Conservation (phyloP, 352 stramenopile species). For the Phytopythium cucurbitacearum region DNA sequence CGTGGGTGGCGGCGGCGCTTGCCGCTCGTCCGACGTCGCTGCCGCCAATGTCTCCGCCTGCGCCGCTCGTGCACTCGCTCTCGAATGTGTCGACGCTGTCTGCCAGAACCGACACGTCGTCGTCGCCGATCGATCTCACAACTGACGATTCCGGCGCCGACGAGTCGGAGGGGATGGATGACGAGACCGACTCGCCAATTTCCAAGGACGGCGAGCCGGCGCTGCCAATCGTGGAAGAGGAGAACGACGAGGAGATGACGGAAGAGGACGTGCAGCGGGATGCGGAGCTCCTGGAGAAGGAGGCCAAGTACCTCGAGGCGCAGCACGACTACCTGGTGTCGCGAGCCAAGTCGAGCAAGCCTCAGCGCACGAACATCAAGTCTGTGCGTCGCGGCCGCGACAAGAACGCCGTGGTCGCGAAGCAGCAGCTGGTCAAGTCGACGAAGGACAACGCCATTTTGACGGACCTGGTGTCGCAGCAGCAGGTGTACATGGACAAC, state of each 20-base stretch:
- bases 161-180: constrained; percentile 14
- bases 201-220: constrained; percentile 3
- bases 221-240: constrained; percentile 9
- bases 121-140: constrained; percentile 28
- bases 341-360: constrained; percentile 34
- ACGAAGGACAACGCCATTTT: constrained; percentile 46
- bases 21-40: constrained; percentile 10
- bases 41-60: constrained; percentile 24
- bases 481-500: constrained; percentile 72
- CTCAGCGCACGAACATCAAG: constrained; percentile 41
- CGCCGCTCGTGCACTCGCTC: constrained; percentile 12
- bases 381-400: constrained; percentile 36
- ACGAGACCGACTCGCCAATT: constrained; percentile 4
- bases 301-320: constrained; percentile 64
- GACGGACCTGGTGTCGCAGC: constrained; percentile 54
- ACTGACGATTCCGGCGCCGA: constrained; percentile 24
- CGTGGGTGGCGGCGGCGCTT: constrained; percentile 5
- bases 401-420: constrained; percentile 12
- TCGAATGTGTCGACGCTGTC: constrained; percentile 17
- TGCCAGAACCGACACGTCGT: constrained; percentile 7
- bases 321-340: constrained; percentile 64
- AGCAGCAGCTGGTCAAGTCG: constrained; percentile 35
- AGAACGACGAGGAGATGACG: constrained; percentile 24
- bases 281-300: constrained; percentile 55
- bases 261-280: constrained; percentile 43